Base-by-base conservation (phyloP, 768 basidiomycete genomes). In the Gymnopilus junonius region DNA sequence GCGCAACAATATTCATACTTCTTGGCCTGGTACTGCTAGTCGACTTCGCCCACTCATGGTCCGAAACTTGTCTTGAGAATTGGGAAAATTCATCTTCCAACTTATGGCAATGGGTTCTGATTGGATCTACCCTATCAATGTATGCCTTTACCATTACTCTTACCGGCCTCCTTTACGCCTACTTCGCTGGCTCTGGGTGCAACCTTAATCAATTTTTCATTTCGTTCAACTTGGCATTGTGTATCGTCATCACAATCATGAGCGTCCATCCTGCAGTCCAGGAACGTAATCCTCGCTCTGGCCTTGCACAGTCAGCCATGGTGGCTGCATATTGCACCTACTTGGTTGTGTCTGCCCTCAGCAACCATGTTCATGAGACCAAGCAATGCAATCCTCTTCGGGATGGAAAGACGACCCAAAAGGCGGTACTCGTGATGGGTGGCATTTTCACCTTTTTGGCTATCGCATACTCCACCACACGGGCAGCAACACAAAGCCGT, bases 11-110 rank as follows among this genome's bases (percentile, higher is more conserved):
- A 63, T 99, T 99, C 81, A 98, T 99, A 73, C 88, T 99, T 34
- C 90, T 99, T 66, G 97, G 97, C 50, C 89, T 99, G 29, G 94
- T 99, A 61, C 90, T 99, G 45, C 89, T 99, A 61, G 92, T 99
- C 76, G 97, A 99, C 80, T 99, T 99, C 71, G 97, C 97, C 2
- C 97, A 99, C 74, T 92, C 94, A 5, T 99, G 96, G 96, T 94
- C 95, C 15, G 97, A 99, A 77, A 96, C 89, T 6, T 99, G 97
- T 74, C 85, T 98, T 56, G 91, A 97, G 67, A 94, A 95, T 58
- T 98, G 95, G 96, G 97, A 98, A 74, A 87, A 87, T 62, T 87
- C 87, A 2, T 77, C 80, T 46, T 96, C 95, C 10, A 92, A 90
- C 67, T 76, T 96, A 55, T 99, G 97, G 97, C 95, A 97, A 74